Percentiles rank a stretch among this genome's conserved stretches.
Evolutionary conservation across 2,329 filamentous ascomycete species (phyloP).

Genomic region (Alternaria metachromatica): DNA sequence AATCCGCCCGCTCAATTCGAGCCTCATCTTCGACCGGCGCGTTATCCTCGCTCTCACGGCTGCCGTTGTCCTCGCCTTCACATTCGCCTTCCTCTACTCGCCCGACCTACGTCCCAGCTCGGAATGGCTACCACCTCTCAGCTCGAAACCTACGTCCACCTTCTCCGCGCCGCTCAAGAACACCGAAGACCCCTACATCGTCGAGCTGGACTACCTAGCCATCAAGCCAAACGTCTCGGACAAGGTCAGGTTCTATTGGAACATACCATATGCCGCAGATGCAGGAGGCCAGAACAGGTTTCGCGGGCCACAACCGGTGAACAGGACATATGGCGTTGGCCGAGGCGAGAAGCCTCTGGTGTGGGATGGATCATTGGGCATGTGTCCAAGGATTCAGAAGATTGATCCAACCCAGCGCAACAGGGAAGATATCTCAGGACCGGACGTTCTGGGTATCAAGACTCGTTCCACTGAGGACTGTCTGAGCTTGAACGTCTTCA

Average conservation of each 20-base stretch:
- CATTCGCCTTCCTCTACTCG: constrained; percentile 37
- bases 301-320: constrained; percentile 39
- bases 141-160: constrained; percentile 23
- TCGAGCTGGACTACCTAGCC: constrained; percentile 41
- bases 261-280: constrained; percentile 43
- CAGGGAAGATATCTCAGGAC: constrained; percentile 33
- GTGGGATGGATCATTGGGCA: constrained; percentile 40
- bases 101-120: constrained; percentile 30
- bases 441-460: constrained; percentile 35
- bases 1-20: constrained; percentile 33
- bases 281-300: constrained; percentile 40
- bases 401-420: constrained; percentile 37
- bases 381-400: constrained; percentile 45
- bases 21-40: constrained; percentile 37
- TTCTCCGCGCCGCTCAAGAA: constrained; percentile 36
- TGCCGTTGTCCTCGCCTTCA: constrained; percentile 30
- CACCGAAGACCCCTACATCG: constrained; percentile 33
- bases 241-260: constrained; percentile 40
- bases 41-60: constrained; percentile 30
- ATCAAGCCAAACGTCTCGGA: constrained; percentile 39
- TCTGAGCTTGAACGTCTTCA: constrained; percentile 50
- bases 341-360: constrained; percentile 32
- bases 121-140: constrained; percentile 36
- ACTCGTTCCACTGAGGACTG: constrained; percentile 48
- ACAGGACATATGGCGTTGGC: constrained; percentile 33